Conservation (phyloP, 2,329 filamentous ascomycete species). For the Ceratocystiopsis sp. region DNA sequence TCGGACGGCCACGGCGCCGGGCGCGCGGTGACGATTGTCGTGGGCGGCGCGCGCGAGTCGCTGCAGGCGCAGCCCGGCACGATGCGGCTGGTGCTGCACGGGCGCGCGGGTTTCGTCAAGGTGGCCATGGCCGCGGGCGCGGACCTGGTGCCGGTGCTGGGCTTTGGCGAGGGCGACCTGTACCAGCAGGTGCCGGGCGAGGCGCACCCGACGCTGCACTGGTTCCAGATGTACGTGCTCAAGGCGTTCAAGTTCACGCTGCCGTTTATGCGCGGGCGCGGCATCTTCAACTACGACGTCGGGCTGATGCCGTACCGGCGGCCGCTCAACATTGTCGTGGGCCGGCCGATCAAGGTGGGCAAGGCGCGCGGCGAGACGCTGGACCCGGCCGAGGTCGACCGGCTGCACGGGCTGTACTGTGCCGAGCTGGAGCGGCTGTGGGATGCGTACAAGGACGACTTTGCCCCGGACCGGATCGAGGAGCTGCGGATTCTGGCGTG, state of each 20-base stretch:
- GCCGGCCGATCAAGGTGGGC: conserved; percentile 57
- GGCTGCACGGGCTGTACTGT: conserved; percentile 65
- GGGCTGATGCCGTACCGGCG: conserved; percentile 87
- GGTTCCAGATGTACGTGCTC: conserved; percentile 69
- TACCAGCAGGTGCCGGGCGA: conserved; percentile 77
- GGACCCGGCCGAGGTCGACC: conserved; percentile 57
- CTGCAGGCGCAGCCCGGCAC: conserved; percentile 70
- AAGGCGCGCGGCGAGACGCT: conserved; percentile 38
- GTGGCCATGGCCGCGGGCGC: conserved; percentile 84
- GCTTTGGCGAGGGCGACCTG: conserved; percentile 89
- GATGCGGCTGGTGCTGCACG: conserved; percentile 61
- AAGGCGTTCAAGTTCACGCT: conserved; percentile 82
- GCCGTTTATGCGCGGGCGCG: conserved; percentile 74
- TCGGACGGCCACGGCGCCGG: conserved; percentile 69
- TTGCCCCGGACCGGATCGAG: conserved; percentile 42
- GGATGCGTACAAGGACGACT: conserved; percentile 63
- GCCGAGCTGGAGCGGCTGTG: conserved; percentile 56
- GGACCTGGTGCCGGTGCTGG: conserved; percentile 79
- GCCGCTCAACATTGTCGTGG: conserved; percentile 79
- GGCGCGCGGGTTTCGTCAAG: conserved; percentile 86
- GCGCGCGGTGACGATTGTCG: conserved; percentile 88
- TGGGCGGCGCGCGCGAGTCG: conserved; percentile 83
- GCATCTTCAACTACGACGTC: conserved; percentile 95
- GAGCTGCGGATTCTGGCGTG: conserved; percentile 46
- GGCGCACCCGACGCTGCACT: conserved; percentile 63